Conservation (phyloP, 2,329 filamentous ascomycete genomes). For the Pseudocercospora fijiensis region DNA sequence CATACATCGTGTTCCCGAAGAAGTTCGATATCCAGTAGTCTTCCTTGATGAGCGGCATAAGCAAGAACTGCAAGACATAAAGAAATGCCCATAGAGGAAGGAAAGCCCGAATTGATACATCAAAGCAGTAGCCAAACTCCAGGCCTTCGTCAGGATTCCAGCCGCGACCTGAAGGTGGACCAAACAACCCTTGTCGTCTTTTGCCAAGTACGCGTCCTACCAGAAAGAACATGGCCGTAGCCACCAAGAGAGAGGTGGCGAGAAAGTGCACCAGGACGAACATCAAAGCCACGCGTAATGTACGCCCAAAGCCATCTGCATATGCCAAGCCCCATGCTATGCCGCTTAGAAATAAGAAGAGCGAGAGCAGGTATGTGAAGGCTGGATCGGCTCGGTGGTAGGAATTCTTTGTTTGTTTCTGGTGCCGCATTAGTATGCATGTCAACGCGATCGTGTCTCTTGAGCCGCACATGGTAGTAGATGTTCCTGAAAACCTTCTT, state of each 20-base stretch:
- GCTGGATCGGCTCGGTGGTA: conserved; percentile 69
- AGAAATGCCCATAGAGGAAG: conserved; percentile 67
- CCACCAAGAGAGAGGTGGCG: conserved; percentile 55
- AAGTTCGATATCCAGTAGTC: conserved; percentile 59
- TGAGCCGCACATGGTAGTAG: conserved; percentile 63
- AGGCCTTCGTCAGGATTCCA: conserved; percentile 51
- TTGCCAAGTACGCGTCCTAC: conserved; percentile 62
- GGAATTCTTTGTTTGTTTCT: conserved; percentile 64
- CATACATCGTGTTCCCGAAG: conserved; percentile 64
- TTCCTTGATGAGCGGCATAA: conserved; percentile 60
- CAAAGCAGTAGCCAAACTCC: conserved; percentile 71
- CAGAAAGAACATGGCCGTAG: conserved; percentile 63
- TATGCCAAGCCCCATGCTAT: conserved; percentile 61
- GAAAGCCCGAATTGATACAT: conserved; percentile 66
- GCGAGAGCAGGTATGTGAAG: conserved; percentile 67
- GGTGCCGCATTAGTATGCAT: not conserved
- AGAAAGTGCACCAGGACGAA: conserved; percentile 62
- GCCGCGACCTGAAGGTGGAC: conserved; percentile 45
- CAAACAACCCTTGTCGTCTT: conserved; percentile 58
- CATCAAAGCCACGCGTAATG: conserved; percentile 47
- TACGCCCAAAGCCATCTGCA: conserved; percentile 46
- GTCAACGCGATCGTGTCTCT: not conserved
- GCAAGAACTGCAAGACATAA: conserved; percentile 65
- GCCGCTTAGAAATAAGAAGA: conserved; percentile 58
- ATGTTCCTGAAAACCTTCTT: conserved; percentile 71